A percentile compares a stretch with the other conserved stretches of the same genome.
phyloP scores from a whole-genome alignment of 2,329 filamentous ascomycete species.

The Cytospora paraplurivora region DNA sequence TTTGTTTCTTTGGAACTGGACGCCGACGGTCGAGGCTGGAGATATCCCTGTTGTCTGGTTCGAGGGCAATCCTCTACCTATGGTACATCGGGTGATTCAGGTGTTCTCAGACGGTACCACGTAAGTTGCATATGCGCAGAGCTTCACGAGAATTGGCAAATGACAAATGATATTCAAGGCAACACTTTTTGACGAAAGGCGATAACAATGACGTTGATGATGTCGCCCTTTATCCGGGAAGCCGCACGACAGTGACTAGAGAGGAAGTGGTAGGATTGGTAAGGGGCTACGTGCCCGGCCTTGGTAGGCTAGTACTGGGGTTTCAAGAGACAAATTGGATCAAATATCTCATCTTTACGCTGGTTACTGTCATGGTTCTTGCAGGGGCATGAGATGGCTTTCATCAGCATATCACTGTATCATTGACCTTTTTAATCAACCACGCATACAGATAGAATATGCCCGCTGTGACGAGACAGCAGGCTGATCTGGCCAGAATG shows the following conservation, averaged over 20 bases:
- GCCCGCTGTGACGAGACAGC: not conserved
- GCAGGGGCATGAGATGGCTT: too few relatives aligned
- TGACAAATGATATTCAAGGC: conserved; percentile 24
- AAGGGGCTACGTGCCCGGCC: conserved; percentile 30
- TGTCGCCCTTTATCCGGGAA: conserved; percentile 31
- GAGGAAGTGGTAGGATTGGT: conserved; percentile 33
- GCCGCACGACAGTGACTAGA: conserved; percentile 26
- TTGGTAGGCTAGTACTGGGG: conserved; percentile 28
- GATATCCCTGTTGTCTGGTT: conserved; percentile 37
- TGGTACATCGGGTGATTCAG: conserved; percentile 34
- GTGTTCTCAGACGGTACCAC: conserved; percentile 17
- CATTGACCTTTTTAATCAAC: not conserved
- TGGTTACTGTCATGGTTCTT: not conserved
- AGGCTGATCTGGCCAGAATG: too few relatives aligned
- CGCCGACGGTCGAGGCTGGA: conserved; percentile 26
- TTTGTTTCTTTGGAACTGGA: conserved; percentile 32
- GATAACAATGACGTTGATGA: conserved; percentile 34
- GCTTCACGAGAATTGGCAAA: not conserved
- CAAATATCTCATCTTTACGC: not conserved
- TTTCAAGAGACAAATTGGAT: conserved; percentile 13
- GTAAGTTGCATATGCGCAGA: not conserved
- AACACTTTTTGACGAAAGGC: conserved; percentile 33
- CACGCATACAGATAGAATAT: not conserved
- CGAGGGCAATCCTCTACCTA: conserved; percentile 29
- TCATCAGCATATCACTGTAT: too few relatives aligned